Base-by-base conservation (phyloP, 805 yeast species). In the Spathaspora gorwiae region DNA sequence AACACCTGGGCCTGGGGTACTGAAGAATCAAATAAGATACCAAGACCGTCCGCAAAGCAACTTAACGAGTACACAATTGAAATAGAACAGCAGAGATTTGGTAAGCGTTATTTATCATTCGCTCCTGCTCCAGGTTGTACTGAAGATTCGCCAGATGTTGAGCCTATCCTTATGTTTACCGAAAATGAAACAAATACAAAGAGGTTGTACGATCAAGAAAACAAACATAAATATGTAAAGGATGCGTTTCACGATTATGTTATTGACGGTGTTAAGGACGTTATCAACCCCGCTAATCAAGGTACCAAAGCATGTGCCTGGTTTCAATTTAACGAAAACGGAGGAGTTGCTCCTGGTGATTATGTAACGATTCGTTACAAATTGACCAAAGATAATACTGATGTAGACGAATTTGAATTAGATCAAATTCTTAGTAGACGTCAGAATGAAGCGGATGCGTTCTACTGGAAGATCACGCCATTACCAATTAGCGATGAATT, bases 1-100 rank as follows among this genome's bases (percentile, higher is more conserved):
- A 90, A 90, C 66, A 87, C 94, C 12, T 90, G 97, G 97, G 70
- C 84, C n/a, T 90, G 97, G 96, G 88, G 90, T 39, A 68, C 74
- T 10, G 73, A 75, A 48, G 81, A 78, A 46, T 66, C 65, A 35
- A 59, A 66, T 37, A 56, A 59, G 36, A 45, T 47, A 12, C 63
- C 60, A 45, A 81, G 78, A 50, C 89, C 90, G 10, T 55, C 61
- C 12, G 60, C 80, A 51, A 65, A 63, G 19, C 63, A 69, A 40
- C 62, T 66, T 36, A 64, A 61, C 35, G 62, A 68, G 39, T 69
- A 72, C 47, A 68, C 81, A 34, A 71, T 89, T 42, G 73, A 78
- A 56, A 69, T 88, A 37, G 73, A 78, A 42, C 94, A 85, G 60
- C 76, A 74, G 59, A 83, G 81, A 60, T 79, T 84, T 49, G 96